phyloP scores from a whole-genome alignment of 2,329 filamentous ascomycete genomes.

The Fusarium anthophilum region DNA sequence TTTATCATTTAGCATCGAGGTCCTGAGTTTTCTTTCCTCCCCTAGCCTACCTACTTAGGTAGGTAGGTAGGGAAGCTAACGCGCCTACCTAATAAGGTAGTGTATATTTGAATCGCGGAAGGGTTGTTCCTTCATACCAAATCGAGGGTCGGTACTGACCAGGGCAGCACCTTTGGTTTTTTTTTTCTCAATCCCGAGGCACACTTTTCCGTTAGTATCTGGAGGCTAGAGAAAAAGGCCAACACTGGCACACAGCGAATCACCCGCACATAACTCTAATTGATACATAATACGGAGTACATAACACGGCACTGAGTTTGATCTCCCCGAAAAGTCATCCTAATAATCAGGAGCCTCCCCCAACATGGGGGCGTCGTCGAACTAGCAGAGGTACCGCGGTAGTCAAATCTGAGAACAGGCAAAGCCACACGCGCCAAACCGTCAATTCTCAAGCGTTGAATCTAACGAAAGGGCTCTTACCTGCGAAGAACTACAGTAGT shows the following conservation, averaged over 20 bases:
- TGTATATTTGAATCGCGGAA: neutral
- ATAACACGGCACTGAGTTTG: slow-evolving; percentile 4
- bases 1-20: too few relatives aligned
- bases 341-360: slow-evolving; percentile 16
- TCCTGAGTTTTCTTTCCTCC: too few relatives aligned
- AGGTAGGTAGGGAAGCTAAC: neutral
- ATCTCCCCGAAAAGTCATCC: slow-evolving; percentile 15
- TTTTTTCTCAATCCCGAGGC: neutral
- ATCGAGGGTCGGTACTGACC: neutral
- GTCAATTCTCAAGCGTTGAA: slow-evolving; percentile 20
- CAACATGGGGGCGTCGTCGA: slow-evolving; percentile 34
- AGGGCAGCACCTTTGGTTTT: neutral
- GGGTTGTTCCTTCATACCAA: slow-evolving; percentile 12
- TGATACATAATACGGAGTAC: neutral
- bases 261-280: slow-evolving; percentile 14
- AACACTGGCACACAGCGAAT: slow-evolving; percentile 2
- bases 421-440: slow-evolving; percentile 31
- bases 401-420: slow-evolving; percentile 19
- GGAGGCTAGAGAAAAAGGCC: neutral
- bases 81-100: neutral
- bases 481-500: neutral
- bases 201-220: slow-evolving; percentile 1
- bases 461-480: slow-evolving; percentile 5
- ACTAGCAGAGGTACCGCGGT: slow-evolving; percentile 29
- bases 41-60: too few relatives aligned